A percentile compares a stretch with the other conserved stretches of the same genome.
Conservation (phyloP, 2,329 filamentous ascomycete genomes). For the Botrytis pseudocinerea region DNA sequence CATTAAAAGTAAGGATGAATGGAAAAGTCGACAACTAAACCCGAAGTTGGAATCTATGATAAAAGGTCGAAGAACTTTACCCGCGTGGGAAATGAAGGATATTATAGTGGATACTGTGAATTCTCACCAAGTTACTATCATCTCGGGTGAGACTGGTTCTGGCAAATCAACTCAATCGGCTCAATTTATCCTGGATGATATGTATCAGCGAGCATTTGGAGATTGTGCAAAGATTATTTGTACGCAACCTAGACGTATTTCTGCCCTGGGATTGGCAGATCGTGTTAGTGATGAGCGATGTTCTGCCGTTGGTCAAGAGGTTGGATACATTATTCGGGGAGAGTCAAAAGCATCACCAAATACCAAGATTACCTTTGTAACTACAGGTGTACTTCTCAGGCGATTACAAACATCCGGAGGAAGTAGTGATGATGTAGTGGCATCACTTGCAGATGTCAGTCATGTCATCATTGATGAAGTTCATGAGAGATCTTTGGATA, state of each 20-base stretch:
- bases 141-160: slow-evolving; percentile 94
- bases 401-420: slow-evolving; percentile 89
- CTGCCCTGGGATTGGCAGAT: slow-evolving; percentile 89
- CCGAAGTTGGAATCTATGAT: slow-evolving; percentile 74
- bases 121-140: slow-evolving; percentile 85
- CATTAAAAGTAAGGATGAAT: slow-evolving; percentile 62
- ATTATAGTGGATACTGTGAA: slow-evolving; percentile 74
- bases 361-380: slow-evolving; percentile 94
- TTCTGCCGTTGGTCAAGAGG: slow-evolving; percentile 76
- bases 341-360: slow-evolving; percentile 71
- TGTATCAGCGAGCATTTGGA: slow-evolving; percentile 76
- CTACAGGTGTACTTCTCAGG: slow-evolving; percentile 87
- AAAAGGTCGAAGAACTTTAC: slow-evolving; percentile 68
- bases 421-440: slow-evolving; percentile 73
- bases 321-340: slow-evolving; percentile 89
- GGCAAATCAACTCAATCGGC: slow-evolving; percentile 97
- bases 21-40: slow-evolving; percentile 66
- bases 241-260: slow-evolving; percentile 92
- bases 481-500: slow-evolving; percentile 91
- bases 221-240: slow-evolving; percentile 86
- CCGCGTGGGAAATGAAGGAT: slow-evolving; percentile 83
- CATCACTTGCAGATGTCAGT: slow-evolving; percentile 83
- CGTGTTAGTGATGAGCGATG: slow-evolving; percentile 92
- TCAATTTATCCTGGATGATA: slow-evolving; percentile 90
- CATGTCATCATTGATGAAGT: slow-evolving; percentile 97